Evolutionary conservation across 2,329 filamentous ascomycete genomes (phyloP).

Genomic region (Torrubiellomyces zombiae): DNA sequence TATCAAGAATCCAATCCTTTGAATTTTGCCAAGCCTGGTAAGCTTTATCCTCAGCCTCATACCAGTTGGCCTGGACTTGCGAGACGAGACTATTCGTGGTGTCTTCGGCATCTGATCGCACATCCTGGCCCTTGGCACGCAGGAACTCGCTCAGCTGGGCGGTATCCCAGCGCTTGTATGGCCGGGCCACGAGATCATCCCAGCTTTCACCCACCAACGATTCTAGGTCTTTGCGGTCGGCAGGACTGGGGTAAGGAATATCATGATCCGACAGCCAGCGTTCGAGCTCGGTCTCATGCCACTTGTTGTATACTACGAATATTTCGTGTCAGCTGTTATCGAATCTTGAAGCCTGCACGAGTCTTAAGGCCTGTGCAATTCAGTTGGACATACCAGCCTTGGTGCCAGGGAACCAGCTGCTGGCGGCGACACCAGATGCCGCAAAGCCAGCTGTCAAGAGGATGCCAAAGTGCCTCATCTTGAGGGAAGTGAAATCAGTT

Average conservation of each 20-base stretch:
- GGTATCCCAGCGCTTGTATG: slow-evolving; percentile 64
- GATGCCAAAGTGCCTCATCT: slow-evolving; percentile 63
- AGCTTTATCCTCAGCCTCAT: slow-evolving; percentile 62
- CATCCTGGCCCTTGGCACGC: slow-evolving; percentile 52
- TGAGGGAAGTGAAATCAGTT: slow-evolving; percentile 1
- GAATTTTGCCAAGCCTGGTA: slow-evolving; percentile 54
- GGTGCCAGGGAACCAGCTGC: slow-evolving; percentile 60
- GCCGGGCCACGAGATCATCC: slow-evolving; percentile 57
- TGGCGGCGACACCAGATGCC: slow-evolving; percentile 52
- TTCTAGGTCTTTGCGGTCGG: slow-evolving; percentile 90
- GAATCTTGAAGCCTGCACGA: not conserved
- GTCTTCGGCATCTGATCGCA: slow-evolving; percentile 47
- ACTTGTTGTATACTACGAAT: slow-evolving; percentile 78
- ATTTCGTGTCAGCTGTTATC: not conserved
- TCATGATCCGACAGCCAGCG: slow-evolving; percentile 89
- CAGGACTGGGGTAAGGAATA: slow-evolving; percentile 74
- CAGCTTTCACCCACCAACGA: slow-evolving; percentile 80
- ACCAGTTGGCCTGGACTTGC: slow-evolving; percentile 59
- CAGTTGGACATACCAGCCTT: slow-evolving; percentile 51
- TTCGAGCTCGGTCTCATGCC: slow-evolving; percentile 96
- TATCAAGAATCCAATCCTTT: slow-evolving; percentile 89
- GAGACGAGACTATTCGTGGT: slow-evolving; percentile 51
- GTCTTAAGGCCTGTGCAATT: no score
- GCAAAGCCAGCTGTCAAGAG: slow-evolving; percentile 57
- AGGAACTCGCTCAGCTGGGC: slow-evolving; percentile 53